Base-by-base conservation (phyloP, 106 monocot genomes). In the Phalaenopsis aphrodite region DNA sequence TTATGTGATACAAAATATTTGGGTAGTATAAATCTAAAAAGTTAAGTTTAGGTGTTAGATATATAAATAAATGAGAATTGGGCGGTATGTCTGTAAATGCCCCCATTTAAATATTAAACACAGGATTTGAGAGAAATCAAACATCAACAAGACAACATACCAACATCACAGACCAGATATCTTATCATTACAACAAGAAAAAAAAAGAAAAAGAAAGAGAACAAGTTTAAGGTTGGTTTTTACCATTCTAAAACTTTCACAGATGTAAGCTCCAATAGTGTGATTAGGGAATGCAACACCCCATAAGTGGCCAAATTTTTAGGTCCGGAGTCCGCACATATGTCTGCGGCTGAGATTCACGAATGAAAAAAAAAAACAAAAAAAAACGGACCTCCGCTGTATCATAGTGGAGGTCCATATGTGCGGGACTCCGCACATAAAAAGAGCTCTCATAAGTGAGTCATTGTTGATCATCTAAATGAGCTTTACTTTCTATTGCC, bases 381-480 rank as follows among this genome's bases (percentile, higher is more conserved):
- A 30, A 30, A 30, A 30, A 30, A 30, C 30, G 30, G 30, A 30
- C 30, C 30, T 30, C 30, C 30, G 30, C 30, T 30, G 30, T 30
- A 30, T 30, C 30, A 30, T 30, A 30, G 30, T 0, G 30, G 30
- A 30, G 30, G 30, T 30, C 30, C 30, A 0, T 30, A 30, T 30
- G 30, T 30, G 30, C 30, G 30, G 30, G 30, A 30, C 30, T 30
- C 30, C 30, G 0, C 30, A 30, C 30, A 30, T 30, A 30, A 30
- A 30, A 30, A 30, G 30, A 30, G 30, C 30, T 30, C 30, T 0
- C 30, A 30, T 30, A 97, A 74, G 94, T 94, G 76, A 97, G 94
- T 94, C 96, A 97, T 84, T 97, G 96, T 55, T 92, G 92, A 85
- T 97, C 96, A 79, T 97, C 96, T 18, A 86, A 82, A 57, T 85